Base-by-base conservation (phyloP, 176 grass and related monocot species). In the Avena eriantha region DNA sequence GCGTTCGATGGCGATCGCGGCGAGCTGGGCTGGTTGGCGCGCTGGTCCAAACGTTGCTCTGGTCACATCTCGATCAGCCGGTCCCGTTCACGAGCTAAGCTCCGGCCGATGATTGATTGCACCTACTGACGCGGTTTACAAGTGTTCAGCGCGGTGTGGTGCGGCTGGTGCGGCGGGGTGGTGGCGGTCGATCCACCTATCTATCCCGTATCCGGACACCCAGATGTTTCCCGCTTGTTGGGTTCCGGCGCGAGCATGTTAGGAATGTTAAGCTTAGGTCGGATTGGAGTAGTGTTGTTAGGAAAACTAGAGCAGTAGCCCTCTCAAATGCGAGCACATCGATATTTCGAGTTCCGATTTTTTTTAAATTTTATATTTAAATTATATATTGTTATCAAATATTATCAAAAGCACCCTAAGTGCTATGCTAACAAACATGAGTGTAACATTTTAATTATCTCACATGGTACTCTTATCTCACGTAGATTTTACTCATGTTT, bases 21-120 rank as follows among this genome's bases (percentile, higher is more conserved):
- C 69, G 69, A 46, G 69, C 35, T 1, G 14, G 41, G 29, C 16
- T 36, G 22, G 59, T 58, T 58, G 56, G 56, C 0, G 56, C 7
- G 56, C 56, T 7, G 56, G 56, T 61, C 22, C 59, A 24, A 53
- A 31, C 35, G 69, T 7, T 17, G 2, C 57, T 50, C 46, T 49
- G 45, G 34, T 36, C 80, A 78, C 56, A 10, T 63, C 46, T 21
- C 72, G 51, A 67, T 24, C 73, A 15, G 29, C 41, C 63, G 81
- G 74, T 79, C 29, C 75, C 51, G 12, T 46, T 54, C 78, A 64
- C 78, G 4, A 23, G 16, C 34, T 88, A 17, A 17, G 17, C 15
- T 15, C 2, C 50, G 48, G 34, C 65, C 76, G 75, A 84, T 80
- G 50, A 84, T 76, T 60, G 13, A 22, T 77, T 78, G n/a, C 70